These are phyloP conservation scores for Apostasia ramifera DNA, from an alignment of 106 monocot species.

Conservation along the genomic window DNA sequence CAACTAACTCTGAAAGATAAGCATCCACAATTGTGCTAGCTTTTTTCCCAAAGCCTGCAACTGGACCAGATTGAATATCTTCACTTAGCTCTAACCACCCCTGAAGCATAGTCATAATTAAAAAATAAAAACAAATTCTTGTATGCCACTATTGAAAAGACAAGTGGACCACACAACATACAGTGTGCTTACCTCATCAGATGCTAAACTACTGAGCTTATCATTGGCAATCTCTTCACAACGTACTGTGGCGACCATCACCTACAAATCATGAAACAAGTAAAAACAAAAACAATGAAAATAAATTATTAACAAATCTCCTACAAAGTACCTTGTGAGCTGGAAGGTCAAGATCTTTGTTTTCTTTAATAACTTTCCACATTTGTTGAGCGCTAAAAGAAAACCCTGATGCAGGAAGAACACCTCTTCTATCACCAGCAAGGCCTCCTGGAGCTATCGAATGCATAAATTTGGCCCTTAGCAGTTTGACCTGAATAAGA, in stretches of 20 bases:
- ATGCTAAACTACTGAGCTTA: slow-evolving; percentile 26
- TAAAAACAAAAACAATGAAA: background rate
- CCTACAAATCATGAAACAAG: slow-evolving; percentile 17
- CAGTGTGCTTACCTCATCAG: slow-evolving; percentile 30
- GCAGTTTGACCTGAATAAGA: slow-evolving; percentile 33
- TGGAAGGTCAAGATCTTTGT: slow-evolving; percentile 61
- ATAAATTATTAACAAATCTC: background rate
- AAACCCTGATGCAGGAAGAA: slow-evolving; percentile 60
- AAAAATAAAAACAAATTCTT: background rate
- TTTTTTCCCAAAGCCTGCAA: slow-evolving; percentile 54
- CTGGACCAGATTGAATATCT: slow-evolving; percentile 34
- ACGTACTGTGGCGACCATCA: slow-evolving; percentile 57
- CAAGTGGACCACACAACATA: background rate
- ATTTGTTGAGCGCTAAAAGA: slow-evolving; percentile 48
- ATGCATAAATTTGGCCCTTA: slow-evolving; percentile 42
- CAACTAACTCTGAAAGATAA: slow-evolving; percentile 42
- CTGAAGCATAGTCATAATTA: slow-evolving; percentile 9
- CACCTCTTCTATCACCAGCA: slow-evolving; percentile 61
- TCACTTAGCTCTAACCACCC: slow-evolving; percentile 46
- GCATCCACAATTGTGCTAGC: slow-evolving; percentile 37
- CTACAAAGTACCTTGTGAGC: slow-evolving; percentile 43
- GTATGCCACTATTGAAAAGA: background rate
- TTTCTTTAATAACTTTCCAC: slow-evolving; percentile 59
- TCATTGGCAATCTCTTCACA: slow-evolving; percentile 65
- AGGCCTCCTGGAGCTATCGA: slow-evolving; percentile 59